Conservation (phyloP, 2,329 filamentous ascomycete species). For the Aspergillus puulaauensis region DNA sequence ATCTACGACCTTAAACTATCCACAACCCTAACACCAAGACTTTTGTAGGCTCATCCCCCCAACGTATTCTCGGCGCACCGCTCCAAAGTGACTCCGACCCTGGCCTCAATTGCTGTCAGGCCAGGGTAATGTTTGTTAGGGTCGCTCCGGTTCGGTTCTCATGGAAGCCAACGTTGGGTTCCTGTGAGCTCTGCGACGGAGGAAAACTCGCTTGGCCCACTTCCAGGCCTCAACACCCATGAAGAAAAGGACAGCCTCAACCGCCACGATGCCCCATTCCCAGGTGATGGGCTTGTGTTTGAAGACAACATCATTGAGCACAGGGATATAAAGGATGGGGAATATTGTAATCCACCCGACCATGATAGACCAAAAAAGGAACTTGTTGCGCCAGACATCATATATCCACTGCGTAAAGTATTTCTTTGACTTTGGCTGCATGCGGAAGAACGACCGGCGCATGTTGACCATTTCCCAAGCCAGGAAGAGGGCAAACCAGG, state of each 20-base stretch:
- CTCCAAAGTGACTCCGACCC: too few species aligned
- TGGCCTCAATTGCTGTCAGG: too few species aligned
- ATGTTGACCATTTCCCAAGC: constrained; percentile 77
- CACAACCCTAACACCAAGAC: too few species aligned
- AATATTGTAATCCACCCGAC: constrained; percentile 58
- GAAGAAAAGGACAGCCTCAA: constrained; percentile 63
- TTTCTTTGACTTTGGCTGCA: constrained; percentile 62
- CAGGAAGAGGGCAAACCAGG: constrained; percentile 73
- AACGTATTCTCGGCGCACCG: too few species aligned
- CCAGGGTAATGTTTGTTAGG: too few species aligned
- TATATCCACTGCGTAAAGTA: constrained; percentile 66
- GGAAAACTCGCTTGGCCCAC: constrained; percentile 61
- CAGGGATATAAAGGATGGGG: constrained; percentile 66
- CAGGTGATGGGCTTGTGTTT: constrained; percentile 64
- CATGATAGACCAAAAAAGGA: constrained; percentile 66
- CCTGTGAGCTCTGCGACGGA: constrained; percentile 32
- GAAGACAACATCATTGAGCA: constrained; percentile 65
- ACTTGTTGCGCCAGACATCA: constrained; percentile 71
- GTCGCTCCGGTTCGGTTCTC: too few species aligned
- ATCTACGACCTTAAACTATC: too few species aligned
- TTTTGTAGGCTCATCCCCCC: too few species aligned
- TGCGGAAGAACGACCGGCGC: constrained; percentile 71
- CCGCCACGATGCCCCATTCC: constrained; percentile 70
- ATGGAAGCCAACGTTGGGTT: too few species aligned
- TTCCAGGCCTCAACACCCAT: constrained; percentile 66